Base-by-base conservation (phyloP, 495 filamentous ascomycete species). In the Durotheca rogersii region DNA sequence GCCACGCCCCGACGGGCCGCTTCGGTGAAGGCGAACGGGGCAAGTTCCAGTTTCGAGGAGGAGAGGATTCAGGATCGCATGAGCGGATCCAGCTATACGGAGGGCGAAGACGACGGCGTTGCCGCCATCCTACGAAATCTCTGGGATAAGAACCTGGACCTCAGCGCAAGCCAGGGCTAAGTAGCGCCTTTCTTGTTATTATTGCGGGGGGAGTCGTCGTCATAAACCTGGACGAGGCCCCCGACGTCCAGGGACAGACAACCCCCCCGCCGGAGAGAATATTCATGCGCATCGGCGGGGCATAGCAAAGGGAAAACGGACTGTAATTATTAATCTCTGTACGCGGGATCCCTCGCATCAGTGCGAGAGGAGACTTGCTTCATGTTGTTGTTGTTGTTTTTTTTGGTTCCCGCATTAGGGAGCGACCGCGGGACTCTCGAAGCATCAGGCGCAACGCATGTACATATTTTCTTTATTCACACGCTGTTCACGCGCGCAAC, bases 131-230 rank as follows among this genome's bases (percentile, higher is more conserved):
- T 81, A 41, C 65, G 75, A 23, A 74, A 71, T 52, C 65, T 81
- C 42, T 81, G 78, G 78, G 76, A 81, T 16, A 78, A 77, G 71
- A 76, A 60, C 33, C 61, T 71, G 56, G 74, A 79, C 51, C 65
- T 80, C 36, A 68, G 72, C 41, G 61, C 73, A 36, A 77, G 75
- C 51, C 73, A 73, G 63, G 75, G 78, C 30, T 80, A 38, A 56
- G 11, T 43, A 38, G 6, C 9, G 17, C 38, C 14, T n/a, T 51
- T 47, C 38, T n/a, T n/a, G n/a, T n/a, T n/a, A n/a, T n/a, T n/a
- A n/a, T n/a, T n/a, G n/a, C n/a, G n/a, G n/a, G n/a, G n/a, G n/a
- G n/a, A n/a, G n/a, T n/a, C n/a, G n/a, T n/a, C n/a, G n/a, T n/a
- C n/a, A n/a, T n/a, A n/a, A 38, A 30, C 59, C 11, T 16, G 37